A percentile compares a stretch with the other conserved stretches of the same genome.
These are phyloP conservation scores for Penicillium brasilianum DNA, from an alignment of 2,329 filamentous ascomycete species.

Conservation along the genomic window DNA sequence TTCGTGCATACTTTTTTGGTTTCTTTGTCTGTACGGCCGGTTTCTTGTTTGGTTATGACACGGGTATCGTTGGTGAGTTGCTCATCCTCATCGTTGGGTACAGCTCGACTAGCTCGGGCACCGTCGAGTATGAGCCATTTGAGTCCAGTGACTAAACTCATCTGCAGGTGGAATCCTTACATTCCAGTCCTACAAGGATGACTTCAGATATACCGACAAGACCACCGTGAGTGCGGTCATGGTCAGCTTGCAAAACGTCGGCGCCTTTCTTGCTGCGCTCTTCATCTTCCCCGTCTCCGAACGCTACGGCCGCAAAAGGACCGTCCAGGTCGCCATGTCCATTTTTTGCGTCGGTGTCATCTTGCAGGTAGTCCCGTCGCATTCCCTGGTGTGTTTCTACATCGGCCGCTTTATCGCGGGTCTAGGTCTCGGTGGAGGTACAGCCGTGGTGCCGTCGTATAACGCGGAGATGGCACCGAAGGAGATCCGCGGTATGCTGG, in stretches of 20 bases:
- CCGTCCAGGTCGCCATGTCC: conserved; percentile 51
- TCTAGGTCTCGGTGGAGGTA: conserved; percentile 53
- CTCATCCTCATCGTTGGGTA: too few relatives aligned
- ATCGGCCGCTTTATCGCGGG: conserved; percentile 54
- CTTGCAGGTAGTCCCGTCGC: conserved; percentile 55
- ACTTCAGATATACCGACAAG: conserved; percentile 50
- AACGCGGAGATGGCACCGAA: conserved; percentile 51
- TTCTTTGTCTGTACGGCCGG: conserved; percentile 36
- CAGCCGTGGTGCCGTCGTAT: conserved; percentile 48
- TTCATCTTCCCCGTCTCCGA: conserved; percentile 54
- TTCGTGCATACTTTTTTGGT: conserved; percentile 33
- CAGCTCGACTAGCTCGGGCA: background rate
- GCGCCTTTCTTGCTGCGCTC: conserved; percentile 59
- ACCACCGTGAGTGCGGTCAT: conserved; percentile 54
- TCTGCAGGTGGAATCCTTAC: conserved; percentile 50
- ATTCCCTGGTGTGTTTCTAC: conserved; percentile 53
- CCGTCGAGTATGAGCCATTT: background rate
- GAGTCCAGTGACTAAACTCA: background rate
- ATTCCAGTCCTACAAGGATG: conserved; percentile 48
- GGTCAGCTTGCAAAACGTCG: conserved; percentile 56
- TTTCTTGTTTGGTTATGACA: conserved; percentile 42
- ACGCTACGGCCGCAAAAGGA: conserved; percentile 51
- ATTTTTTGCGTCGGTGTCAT: conserved; percentile 47
- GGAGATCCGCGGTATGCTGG: conserved; percentile 48
- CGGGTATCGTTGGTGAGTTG: conserved; percentile 39